phyloP scores from a whole-genome alignment of 805 yeast species.

The Wickerhamomyces hampshirensis region DNA sequence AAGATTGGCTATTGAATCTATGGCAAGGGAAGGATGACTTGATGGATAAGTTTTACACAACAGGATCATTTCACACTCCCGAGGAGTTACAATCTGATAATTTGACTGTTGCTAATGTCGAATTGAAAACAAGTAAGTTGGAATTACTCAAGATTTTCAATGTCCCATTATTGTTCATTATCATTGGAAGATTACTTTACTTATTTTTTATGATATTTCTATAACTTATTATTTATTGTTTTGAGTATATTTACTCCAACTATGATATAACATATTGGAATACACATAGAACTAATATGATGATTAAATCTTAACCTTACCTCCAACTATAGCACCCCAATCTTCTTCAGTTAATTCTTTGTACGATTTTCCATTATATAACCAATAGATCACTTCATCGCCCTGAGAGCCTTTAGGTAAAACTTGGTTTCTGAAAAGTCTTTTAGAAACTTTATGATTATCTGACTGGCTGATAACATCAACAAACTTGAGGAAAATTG shows the following conservation, averaged over 20 bases:
- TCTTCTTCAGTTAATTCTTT: slow-evolving; percentile 48
- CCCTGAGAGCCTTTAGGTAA: slow-evolving; percentile 64
- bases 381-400: slow-evolving; percentile 65
- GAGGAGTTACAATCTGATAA: slow-evolving; percentile 18
- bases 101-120: slow-evolving; percentile 12
- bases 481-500: slow-evolving; percentile 72
- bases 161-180: slow-evolving; percentile 25
- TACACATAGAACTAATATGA: too few species aligned
- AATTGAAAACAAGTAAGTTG: slow-evolving; percentile 17
- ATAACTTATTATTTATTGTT: too few species aligned
- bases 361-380: slow-evolving; percentile 52
- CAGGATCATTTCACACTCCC: slow-evolving; percentile 57
- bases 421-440: slow-evolving; percentile 58
- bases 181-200: too few species aligned
- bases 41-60: slow-evolving; percentile 54
- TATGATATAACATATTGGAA: too few species aligned
- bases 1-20: slow-evolving; percentile 63
- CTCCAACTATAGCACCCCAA: slow-evolving; percentile 41
- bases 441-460: slow-evolving; percentile 78
- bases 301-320: slow-evolving; percentile 15
- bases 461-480: slow-evolving; percentile 60
- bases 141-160: slow-evolving; percentile 29
- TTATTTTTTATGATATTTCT: too few species aligned
- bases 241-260: too few species aligned
- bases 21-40: slow-evolving; percentile 80